Base-by-base conservation (phyloP, 148 eudicot species). In the Camellia japonica region DNA sequence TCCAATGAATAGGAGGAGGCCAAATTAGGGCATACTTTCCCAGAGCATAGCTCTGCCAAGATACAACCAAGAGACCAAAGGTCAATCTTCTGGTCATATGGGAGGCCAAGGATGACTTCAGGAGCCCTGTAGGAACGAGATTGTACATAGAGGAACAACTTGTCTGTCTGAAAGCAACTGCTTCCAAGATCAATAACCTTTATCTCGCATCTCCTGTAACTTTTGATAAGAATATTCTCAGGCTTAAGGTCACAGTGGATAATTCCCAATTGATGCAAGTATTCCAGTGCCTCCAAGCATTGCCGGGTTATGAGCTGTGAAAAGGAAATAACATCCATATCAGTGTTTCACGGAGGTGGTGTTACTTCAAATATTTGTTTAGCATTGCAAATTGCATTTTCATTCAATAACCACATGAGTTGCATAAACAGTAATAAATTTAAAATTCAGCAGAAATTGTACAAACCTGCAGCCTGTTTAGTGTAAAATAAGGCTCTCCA, bases 91-190 rank as follows among this genome's bases (percentile, higher is more conserved):
- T 92, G 91, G 85, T 89, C 98, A 83, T 95, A 95, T 9, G 96
- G 89, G 51, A 91, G 97, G 78, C 98, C 98, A 49, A 95, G 84
- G 70, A 95, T 95, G 73, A 95, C 97, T 85, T 95, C 98, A 49
- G 98, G 98, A 82, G 98, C 98, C 80, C 97, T 79, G 55, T 93
- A 95, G 41, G 98, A 95, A 61, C 98, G 96, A 78, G 98, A 95
- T 79, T 95, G 97, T 44, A 95, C 91, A 61, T 95, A 95, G 15
- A 91, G 83, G 83, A 90, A 90, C 83, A 95, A 74, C 62, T 86
- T 88, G 74, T 95, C 98, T 0, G 88, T 87, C 78, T 85, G 84
- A 64, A 95, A 95, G 85, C 98, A 93, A 84, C 98, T 93, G 87
- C 98, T 95, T 49, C 98, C 98, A 58, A 95, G 90, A 87, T 95